Evolutionary conservation across 192 early-diverging fungal species (phyloP).

Genomic region (Coemansia sp.): DNA sequence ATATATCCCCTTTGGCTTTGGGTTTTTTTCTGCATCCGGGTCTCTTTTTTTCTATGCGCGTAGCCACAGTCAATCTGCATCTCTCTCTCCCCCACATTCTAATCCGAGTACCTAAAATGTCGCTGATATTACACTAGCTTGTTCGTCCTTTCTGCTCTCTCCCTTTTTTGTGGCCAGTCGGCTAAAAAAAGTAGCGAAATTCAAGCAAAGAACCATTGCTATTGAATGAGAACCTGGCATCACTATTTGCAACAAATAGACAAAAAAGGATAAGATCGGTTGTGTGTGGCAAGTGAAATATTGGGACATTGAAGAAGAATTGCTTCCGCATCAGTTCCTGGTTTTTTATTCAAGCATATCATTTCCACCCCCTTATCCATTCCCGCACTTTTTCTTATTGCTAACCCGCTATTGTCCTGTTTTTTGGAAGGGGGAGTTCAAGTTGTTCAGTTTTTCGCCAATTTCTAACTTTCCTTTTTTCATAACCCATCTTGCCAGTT

Average conservation of each 20-base stretch:
- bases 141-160: constrained; percentile 1
- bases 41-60: constrained; percentile 21
- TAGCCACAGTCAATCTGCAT: constrained; percentile 7
- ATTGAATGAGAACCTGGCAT: neutral
- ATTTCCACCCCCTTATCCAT: constrained; percentile 4
- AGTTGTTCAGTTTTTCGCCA: neutral
- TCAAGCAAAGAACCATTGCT: neutral
- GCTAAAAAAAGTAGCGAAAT: constrained; percentile 10
- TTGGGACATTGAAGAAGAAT: neutral
- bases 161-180: neutral
- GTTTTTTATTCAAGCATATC: neutral
- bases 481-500: neutral
- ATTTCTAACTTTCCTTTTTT: neutral
- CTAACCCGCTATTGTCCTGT: constrained; percentile 7
- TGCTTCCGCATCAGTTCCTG: constrained; percentile 11
- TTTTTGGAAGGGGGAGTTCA: neutral
- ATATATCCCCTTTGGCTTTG: neutral
- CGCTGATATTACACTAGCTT: no score
- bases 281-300: constrained; percentile 2
- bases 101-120: no score
- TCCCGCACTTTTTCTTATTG: neutral
- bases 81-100: neutral
- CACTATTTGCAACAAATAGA: no score
- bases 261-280: neutral
- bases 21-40: constrained; percentile 31